A percentile compares a stretch with the other conserved stretches of the same genome.
Conservation (phyloP, 2,329 filamentous ascomycete species). For the Colletotrichum gigasporum region DNA sequence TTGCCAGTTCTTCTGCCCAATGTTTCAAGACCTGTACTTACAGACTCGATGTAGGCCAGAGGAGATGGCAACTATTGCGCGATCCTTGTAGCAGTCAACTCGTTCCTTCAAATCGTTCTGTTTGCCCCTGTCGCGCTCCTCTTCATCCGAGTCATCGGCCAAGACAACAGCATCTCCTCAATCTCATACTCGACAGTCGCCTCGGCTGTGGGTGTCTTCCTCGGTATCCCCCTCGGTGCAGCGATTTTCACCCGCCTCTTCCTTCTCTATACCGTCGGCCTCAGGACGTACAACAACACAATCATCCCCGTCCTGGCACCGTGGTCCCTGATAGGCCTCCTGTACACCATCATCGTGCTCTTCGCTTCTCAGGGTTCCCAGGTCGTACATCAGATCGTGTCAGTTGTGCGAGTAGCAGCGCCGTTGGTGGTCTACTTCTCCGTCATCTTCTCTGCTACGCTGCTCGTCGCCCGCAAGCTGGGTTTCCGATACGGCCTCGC, state of each 20-base stretch:
- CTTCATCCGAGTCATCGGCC: constrained; percentile 76
- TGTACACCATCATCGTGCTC: constrained; percentile 88
- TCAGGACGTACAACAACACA: constrained; percentile 70
- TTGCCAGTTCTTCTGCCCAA: neutral
- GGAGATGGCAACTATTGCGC: constrained; percentile 87
- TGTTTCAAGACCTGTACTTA: neutral
- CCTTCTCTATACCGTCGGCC: constrained; percentile 63
- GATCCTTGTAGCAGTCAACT: constrained; percentile 80
- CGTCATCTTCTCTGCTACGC: constrained; percentile 76
- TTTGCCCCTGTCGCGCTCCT: constrained; percentile 76
- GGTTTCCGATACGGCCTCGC: constrained; percentile 78
- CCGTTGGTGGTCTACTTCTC: constrained; percentile 85
- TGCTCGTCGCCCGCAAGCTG: constrained; percentile 68
- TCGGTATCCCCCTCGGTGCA: constrained; percentile 84
- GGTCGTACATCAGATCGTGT: constrained; percentile 84
- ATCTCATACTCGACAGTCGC: constrained; percentile 75
- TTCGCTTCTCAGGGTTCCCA: constrained; percentile 83
- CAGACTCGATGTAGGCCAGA: constrained; percentile 56
- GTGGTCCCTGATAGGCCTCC: constrained; percentile 81
- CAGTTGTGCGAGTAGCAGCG: constrained; percentile 82
- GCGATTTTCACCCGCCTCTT: constrained; percentile 79
- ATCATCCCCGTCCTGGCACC: constrained; percentile 79
- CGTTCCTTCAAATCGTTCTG: constrained; percentile 77
- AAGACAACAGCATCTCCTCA: constrained; percentile 45
- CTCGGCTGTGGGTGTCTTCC: constrained; percentile 82